Conservation (phyloP, 163 green algal genomes). For the Chlamydomonas reinhardtii region DNA sequence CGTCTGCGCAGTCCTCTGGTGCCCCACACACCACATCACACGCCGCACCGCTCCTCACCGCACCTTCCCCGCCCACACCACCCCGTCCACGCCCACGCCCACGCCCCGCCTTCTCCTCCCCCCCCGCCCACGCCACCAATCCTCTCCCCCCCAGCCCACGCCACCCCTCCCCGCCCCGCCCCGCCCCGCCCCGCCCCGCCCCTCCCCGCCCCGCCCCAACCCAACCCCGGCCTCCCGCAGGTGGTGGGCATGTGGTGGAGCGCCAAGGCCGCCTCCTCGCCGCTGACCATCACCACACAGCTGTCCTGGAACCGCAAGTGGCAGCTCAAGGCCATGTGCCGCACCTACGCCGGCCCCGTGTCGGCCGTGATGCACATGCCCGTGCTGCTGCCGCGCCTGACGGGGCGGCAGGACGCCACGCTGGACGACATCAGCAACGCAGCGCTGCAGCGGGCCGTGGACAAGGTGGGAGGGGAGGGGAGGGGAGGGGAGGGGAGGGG, state of each 20-base stretch:
- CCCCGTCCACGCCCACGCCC: too few relatives aligned
- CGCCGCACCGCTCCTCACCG: too few relatives aligned
- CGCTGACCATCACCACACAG: slow-evolving; percentile 40
- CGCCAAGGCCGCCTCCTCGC: slow-evolving; percentile 11
- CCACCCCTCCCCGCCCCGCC: too few relatives aligned
- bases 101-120: too few relatives aligned
- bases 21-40: too few relatives aligned
- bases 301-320: slow-evolving; percentile 43
- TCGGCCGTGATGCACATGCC: slow-evolving; percentile 39
- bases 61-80: too few relatives aligned
- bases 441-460: slow-evolving; percentile 8
- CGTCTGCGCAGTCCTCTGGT: too few relatives aligned
- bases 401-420: background rate
- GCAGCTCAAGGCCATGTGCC: slow-evolving; percentile 52
- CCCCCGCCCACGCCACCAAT: too few relatives aligned
- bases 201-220: background rate
- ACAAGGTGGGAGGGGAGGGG: background rate
- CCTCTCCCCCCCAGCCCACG: too few relatives aligned
- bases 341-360: slow-evolving; percentile 23
- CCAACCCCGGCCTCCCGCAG: background rate
- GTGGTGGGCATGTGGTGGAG: slow-evolving; percentile 41
- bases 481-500: too few relatives aligned
- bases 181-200: too few relatives aligned
- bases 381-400: slow-evolving; percentile 22
- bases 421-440: slow-evolving; percentile 12